Base-by-base conservation (phyloP, 2,329 filamentous ascomycete genomes). In the Akanthomyces muscarius region DNA sequence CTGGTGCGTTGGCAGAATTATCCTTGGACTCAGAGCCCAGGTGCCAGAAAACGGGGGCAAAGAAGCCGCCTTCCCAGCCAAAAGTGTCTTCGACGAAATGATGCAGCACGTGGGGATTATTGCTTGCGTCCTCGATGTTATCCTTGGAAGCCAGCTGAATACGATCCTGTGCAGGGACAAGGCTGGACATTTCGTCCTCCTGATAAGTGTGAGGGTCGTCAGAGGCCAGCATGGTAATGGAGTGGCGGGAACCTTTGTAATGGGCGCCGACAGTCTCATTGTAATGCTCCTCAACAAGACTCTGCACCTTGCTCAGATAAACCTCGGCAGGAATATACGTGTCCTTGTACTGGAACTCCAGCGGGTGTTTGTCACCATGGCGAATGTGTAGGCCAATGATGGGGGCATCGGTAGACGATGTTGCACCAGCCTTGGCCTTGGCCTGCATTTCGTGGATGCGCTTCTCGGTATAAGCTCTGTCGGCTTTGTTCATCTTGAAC, bases 21-120 rank as follows among this genome's bases (percentile, higher is more conserved):
- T 76, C 76, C 66, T 71, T 75, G 74, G 78, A 69, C 74, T 80
- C 63, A 66, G 74, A 52, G 4, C 90, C 92, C 1, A 96, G 79
- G 57, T 87, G 89, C 86, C 89, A 93, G 75, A 96, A 96, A 76
- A 95, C 88, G 69, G 86, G 84, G 16, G 84, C 83, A 75, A 89
- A 96, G 79, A 96, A 96, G 1, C 92, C 92, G 21, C 92, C 91
- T 73, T 96, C 91, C 91, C 91, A 96, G 36, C 91, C 92, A 47
- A 91, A 87, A 1, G 87, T 84, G 71, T 92, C 88, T 64, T 92
- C 90, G 42, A 90, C 82, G 72, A 90, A 91, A 68, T 84, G 85
- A 67, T 83, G 82, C 71, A 89, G 85, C 7, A 82, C 77, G 13
- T 77, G 76, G 28, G 76, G 75, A 65, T 85, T 76, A 3, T 75